Conservation (phyloP, 2,329 filamentous ascomycete genomes). For the Ascochyta koolunga region DNA sequence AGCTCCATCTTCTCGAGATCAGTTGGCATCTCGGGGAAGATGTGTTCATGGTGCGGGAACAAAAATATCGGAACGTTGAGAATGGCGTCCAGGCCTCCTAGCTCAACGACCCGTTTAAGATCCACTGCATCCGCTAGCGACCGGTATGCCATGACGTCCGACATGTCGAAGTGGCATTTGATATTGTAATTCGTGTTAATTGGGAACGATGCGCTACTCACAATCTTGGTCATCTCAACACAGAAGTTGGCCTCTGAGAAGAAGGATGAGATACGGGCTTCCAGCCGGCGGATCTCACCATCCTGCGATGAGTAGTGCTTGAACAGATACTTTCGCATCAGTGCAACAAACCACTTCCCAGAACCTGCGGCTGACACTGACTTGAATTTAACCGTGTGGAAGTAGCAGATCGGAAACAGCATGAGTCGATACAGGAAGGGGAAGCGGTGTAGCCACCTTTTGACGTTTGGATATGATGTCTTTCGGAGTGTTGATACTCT, state of each 20-base stretch:
- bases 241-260: constrained; percentile 60
- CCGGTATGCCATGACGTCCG: constrained; percentile 59
- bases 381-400: constrained; percentile 58
- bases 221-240: constrained; percentile 55
- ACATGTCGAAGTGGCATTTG: constrained; percentile 51
- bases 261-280: constrained; percentile 56
- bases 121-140: constrained; percentile 51
- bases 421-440: constrained; percentile 58
- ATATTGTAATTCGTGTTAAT: constrained; percentile 58
- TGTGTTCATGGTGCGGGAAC: constrained; percentile 62
- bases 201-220: constrained; percentile 56
- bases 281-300: constrained; percentile 54
- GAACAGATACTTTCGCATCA: constrained; percentile 58
- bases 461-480: constrained; percentile 49
- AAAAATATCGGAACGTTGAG: constrained; percentile 58
- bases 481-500: constrained; percentile 57
- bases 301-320: constrained; percentile 54
- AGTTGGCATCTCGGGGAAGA: constrained; percentile 53
- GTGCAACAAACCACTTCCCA: constrained; percentile 56
- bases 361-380: constrained; percentile 59
- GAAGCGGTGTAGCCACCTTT: constrained; percentile 56
- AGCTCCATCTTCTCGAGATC: constrained; percentile 41
- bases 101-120: constrained; percentile 56
- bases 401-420: constrained; percentile 58
- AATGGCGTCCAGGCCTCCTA: constrained; percentile 58